phyloP scores from a whole-genome alignment of 352 stramenopile genomes.

The Globisporangium paddicum region DNA sequence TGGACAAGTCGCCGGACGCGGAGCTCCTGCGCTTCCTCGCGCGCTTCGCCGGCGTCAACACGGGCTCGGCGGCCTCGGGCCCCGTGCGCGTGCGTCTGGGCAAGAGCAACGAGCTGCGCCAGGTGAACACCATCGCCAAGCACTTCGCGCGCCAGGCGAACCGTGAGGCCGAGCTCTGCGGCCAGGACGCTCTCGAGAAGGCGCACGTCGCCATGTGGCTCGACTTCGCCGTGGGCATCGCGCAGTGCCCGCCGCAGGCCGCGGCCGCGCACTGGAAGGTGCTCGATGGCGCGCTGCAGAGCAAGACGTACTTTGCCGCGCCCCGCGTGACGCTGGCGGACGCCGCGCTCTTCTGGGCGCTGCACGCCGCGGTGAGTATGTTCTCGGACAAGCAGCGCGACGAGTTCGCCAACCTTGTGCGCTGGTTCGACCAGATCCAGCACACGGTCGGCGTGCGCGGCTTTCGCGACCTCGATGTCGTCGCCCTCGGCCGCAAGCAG shows the following conservation, averaged over 20 bases:
- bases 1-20: constrained; percentile 69
- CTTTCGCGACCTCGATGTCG: constrained; percentile 69
- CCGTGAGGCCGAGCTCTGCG: constrained; percentile 65
- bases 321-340: constrained; percentile 77
- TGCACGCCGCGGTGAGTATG: constrained; percentile 34
- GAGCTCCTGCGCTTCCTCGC: constrained; percentile 80
- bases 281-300: constrained; percentile 48
- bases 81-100: constrained; percentile 68
- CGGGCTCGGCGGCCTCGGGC: constrained; percentile 63
- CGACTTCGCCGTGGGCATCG: constrained; percentile 50
- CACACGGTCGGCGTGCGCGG: constrained; percentile 77
- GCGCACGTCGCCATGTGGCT: constrained; percentile 79
- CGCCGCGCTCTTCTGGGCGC: constrained; percentile 66
- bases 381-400: constrained; percentile 36
- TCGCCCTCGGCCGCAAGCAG: constrained; percentile 43
- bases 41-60: constrained; percentile 75
- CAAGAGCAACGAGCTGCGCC: constrained; percentile 69
- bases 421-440: constrained; percentile 87
- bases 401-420: constrained; percentile 54
- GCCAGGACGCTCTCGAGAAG: constrained; percentile 53
- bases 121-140: constrained; percentile 70
- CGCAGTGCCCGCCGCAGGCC: constrained; percentile 29
- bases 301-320: constrained; percentile 62
- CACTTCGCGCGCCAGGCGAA: constrained; percentile 70
- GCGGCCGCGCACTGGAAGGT: constrained; percentile 52